These are phyloP conservation scores for Myrica gale DNA, from an alignment of 306 rosid species.

Conservation along the genomic window DNA sequence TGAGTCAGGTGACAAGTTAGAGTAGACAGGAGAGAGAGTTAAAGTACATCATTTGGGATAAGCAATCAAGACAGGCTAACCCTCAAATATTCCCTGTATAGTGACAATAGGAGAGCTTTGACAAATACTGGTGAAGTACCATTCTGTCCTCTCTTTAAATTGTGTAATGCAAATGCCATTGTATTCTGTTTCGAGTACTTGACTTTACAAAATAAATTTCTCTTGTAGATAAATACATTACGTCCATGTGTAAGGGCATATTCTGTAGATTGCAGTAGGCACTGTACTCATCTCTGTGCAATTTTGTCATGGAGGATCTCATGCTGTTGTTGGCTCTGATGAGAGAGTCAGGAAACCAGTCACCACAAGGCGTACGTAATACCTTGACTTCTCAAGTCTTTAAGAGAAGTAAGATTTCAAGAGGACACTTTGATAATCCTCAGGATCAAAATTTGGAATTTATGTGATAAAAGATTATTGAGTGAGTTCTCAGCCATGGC, in stretches of 20 bases:
- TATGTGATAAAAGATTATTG: neutral
- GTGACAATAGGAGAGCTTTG: constrained; percentile 26
- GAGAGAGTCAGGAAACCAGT: neutral
- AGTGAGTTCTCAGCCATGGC: neutral
- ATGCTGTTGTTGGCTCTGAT: neutral
- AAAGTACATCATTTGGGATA: neutral
- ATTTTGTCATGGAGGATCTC: neutral
- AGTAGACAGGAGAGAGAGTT: constrained; percentile 32
- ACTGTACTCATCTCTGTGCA: neutral
- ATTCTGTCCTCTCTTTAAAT: neutral
- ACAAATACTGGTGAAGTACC: constrained; percentile 17
- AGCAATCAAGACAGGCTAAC: constrained; percentile 22
- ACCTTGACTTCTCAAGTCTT: neutral
- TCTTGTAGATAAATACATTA: too few species aligned
- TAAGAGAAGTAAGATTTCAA: too few species aligned
- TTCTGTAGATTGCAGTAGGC: too few species aligned
- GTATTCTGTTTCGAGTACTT: too few species aligned
- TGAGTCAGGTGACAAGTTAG: constrained; percentile 45
- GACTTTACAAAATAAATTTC: too few species aligned
- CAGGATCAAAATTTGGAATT: neutral
- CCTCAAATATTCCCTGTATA: constrained; percentile 26
- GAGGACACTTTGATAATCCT: neutral
- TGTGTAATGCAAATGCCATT: too few species aligned
- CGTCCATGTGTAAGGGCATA: neutral
- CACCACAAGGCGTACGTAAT: neutral